These are phyloP conservation scores for Dendrobium officinale DNA, from an alignment of 106 monocot genomes.

Conservation along the genomic window DNA sequence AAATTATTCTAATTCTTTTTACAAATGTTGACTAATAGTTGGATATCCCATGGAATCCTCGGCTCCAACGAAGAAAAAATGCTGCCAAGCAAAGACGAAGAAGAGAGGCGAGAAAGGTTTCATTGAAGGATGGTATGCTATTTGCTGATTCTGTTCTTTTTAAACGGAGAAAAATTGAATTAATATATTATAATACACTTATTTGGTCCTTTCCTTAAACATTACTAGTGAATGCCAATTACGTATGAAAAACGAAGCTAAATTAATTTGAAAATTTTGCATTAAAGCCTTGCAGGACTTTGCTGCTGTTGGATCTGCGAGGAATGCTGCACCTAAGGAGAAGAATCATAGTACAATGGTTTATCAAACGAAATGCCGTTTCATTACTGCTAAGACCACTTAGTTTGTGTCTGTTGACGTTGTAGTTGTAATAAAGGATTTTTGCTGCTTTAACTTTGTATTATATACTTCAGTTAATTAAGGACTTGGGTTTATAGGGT, in stretches of 20 bases:
- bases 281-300: conserved; percentile 2
- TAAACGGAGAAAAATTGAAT: too few relatives aligned
- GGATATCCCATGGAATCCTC: not conserved
- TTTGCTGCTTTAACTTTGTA: too few relatives aligned
- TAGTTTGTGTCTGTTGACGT: too few relatives aligned
- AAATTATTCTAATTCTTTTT: not conserved
- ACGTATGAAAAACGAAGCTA: not conserved
- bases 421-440: too few relatives aligned
- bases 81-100: not conserved
- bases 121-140: conserved; percentile 36
- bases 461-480: too few relatives aligned
- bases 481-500: too few relatives aligned
- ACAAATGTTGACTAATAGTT: not conserved
- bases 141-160: not conserved
- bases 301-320: conserved; percentile 8
- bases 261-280: not conserved
- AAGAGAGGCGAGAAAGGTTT: conserved; percentile 31
- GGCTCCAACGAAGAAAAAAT: conserved; percentile 5
- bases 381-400: not conserved
- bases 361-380: not conserved
- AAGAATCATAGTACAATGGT: not conserved
- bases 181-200: too few relatives aligned
- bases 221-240: not conserved
- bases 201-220: not conserved
- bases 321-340: not conserved